These are phyloP conservation scores for Trichoderma sp. DNA, from an alignment of 2,329 filamentous ascomycete genomes.

Conservation along the genomic window DNA sequence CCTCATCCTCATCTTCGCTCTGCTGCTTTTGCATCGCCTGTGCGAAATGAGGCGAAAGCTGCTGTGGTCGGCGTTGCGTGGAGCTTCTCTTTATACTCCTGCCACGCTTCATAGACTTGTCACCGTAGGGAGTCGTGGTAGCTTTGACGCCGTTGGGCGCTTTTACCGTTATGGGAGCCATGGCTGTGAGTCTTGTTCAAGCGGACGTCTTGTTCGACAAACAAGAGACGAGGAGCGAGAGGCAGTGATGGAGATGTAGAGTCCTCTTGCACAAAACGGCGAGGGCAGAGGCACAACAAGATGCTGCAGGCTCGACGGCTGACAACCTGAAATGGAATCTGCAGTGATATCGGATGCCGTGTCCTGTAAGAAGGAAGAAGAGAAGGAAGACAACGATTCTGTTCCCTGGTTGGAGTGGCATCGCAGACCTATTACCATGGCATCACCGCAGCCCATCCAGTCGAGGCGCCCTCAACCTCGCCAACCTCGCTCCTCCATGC, in stretches of 20 bases:
- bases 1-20: constrained; percentile 17
- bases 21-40: constrained; percentile 7
- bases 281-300: background rate
- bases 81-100: constrained; percentile 19
- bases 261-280: background rate
- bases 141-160: background rate
- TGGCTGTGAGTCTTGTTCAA: background rate
- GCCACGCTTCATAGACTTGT: background rate
- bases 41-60: background rate
- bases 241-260: background rate
- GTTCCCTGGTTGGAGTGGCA: background rate
- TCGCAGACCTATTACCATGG: constrained; percentile 18
- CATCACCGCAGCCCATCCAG: background rate
- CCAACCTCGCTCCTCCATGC: background rate
- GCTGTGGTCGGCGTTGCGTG: constrained; percentile 16
- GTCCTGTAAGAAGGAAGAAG: background rate
- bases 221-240: background rate
- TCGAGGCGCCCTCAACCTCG: background rate
- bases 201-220: background rate
- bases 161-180: constrained; percentile 10
- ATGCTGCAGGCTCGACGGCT: background rate
- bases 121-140: background rate
- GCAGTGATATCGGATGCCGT: background rate
- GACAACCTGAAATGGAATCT: background rate
- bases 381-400: background rate